Conservation (phyloP, 371 early-diverging fungal genomes). For the Choanephora cucurbitarum region DNA sequence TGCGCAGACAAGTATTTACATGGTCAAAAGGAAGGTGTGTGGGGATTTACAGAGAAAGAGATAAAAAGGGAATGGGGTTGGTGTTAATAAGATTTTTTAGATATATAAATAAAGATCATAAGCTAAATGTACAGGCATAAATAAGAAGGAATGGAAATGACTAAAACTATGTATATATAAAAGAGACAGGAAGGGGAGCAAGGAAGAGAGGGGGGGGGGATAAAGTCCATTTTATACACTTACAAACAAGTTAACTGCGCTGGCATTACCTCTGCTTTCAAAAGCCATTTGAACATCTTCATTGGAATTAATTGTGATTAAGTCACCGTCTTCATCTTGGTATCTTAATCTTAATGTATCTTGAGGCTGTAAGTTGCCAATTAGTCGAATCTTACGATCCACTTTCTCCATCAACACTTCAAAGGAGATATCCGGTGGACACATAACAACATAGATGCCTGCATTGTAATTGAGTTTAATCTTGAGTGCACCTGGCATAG, state of each 20-base stretch:
- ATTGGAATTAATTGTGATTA: conserved; percentile 80
- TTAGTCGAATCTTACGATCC: conserved; percentile 48
- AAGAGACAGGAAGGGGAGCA: background rate
- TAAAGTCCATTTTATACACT: conserved; percentile 18
- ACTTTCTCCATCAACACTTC: conserved; percentile 72
- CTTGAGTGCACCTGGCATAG: conserved; percentile 2
- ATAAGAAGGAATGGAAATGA: background rate
- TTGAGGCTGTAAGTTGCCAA: conserved; percentile 40
- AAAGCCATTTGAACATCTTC: conserved; percentile 92
- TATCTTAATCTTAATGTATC: conserved; percentile 75
- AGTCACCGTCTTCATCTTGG: conserved; percentile 91
- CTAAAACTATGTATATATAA: background rate
- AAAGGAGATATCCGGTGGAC: conserved; percentile 69
- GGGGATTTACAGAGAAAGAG: no score
- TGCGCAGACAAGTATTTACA: no score
- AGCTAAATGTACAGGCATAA: background rate
- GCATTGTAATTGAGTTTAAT: background rate
- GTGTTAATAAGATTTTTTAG: no score
- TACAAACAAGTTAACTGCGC: conserved; percentile 36
- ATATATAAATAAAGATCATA: no score
- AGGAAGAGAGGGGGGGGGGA: conserved; percentile 9
- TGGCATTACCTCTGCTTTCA: conserved; percentile 59
- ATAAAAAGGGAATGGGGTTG: no score
- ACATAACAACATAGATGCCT: conserved; percentile 68
- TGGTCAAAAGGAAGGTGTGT: no score